A percentile compares a stretch with the other conserved stretches of the same genome.
Conservation (phyloP, 2,329 filamentous ascomycete genomes). For the Fusarium caatingaense region DNA sequence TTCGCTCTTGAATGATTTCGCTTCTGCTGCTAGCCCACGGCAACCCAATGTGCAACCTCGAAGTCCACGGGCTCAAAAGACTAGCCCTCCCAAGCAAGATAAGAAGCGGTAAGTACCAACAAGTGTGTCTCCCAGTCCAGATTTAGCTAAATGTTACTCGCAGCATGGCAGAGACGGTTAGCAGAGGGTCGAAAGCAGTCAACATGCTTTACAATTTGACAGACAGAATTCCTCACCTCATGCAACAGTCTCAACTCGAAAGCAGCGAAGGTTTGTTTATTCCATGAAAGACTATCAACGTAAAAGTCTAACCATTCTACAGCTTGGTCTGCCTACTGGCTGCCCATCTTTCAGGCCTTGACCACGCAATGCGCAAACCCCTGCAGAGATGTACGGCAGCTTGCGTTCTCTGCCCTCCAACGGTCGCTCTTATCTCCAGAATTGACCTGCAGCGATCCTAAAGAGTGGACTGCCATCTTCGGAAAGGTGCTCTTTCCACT, state of each 20-base stretch:
- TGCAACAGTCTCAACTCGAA: constrained; percentile 93
- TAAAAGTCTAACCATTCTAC: constrained; percentile 25
- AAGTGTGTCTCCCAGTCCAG: background rate
- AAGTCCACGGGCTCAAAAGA: constrained; percentile 61
- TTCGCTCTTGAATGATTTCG: constrained; percentile 87
- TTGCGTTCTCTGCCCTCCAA: constrained; percentile 88
- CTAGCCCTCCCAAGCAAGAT: constrained; percentile 43
- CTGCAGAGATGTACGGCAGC: constrained; percentile 89
- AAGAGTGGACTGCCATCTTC: constrained; percentile 96
- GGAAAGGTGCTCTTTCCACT: constrained; percentile 93
- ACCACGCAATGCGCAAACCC: constrained; percentile 94
- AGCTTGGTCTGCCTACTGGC: constrained; percentile 99
- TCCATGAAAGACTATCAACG: background rate
- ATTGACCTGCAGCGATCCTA: constrained; percentile 83
- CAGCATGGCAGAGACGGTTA: constrained; percentile 67
- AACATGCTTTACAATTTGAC: constrained; percentile 86
- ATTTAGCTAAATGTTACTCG: background rate
- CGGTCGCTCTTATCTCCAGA: constrained; percentile 86
- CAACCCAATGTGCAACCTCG: constrained; percentile 75
- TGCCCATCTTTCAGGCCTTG: constrained; percentile 89
- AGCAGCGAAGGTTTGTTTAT: constrained; percentile 76
- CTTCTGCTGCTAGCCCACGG: constrained; percentile 81
- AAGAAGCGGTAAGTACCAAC: constrained; percentile 41
- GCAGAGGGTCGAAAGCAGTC: constrained; percentile 83
- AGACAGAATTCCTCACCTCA: constrained; percentile 82